Evolutionary conservation across 805 yeast genomes (phyloP), one percentile per base, ranked within the genome.

Genomic region (Lipomyces orientalis): DNA sequence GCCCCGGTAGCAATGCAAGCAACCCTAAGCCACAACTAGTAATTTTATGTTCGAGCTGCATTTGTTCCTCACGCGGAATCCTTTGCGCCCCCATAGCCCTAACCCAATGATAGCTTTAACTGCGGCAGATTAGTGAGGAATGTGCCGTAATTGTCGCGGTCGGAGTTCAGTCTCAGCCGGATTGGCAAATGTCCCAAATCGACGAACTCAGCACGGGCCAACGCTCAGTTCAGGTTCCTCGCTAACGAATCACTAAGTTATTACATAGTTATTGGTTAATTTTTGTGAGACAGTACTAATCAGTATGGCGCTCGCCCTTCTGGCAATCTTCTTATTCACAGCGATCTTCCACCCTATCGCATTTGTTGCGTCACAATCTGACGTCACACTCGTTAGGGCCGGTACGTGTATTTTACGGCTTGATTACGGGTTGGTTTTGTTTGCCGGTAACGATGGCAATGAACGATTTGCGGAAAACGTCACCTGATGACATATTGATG

Each of bases 371-470:
- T 31, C 43, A 31, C 43, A 55, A 29, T 29, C 29, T 31, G 7
- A 35, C 52, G 33, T 70, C 69, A 83, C 75, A 78, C 86, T 86
- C 88, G 88, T 86, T 72, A 86, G 85, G 81, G 89, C 89, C 78
- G 88, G 88, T 86, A 84, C 73, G 88, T 85, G 65, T 4, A 25
- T 29, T 25, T 37, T 60, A 49, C 34, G 31, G 0, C n/a, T 10
- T 25, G 22, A 4, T 52, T 49, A 49, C 34, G 54, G 33, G 29
- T n/a, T 55, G 9, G 51, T 31, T 57, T 7, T 25, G 39, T n/a
- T 25, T 25, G 22, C n/a, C 25, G 10, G 37, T 14, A 22, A 16
- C 39, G 49, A 10, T 52, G 37, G 57, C 43, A 60, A 54, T 61
- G 64, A 31, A 25, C 29, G 22, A 25, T 1, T 1, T 25, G 29